These are phyloP conservation scores for Coriolopsis trogii DNA, from an alignment of 1,284 basidiomycete species.

Conservation along the genomic window DNA sequence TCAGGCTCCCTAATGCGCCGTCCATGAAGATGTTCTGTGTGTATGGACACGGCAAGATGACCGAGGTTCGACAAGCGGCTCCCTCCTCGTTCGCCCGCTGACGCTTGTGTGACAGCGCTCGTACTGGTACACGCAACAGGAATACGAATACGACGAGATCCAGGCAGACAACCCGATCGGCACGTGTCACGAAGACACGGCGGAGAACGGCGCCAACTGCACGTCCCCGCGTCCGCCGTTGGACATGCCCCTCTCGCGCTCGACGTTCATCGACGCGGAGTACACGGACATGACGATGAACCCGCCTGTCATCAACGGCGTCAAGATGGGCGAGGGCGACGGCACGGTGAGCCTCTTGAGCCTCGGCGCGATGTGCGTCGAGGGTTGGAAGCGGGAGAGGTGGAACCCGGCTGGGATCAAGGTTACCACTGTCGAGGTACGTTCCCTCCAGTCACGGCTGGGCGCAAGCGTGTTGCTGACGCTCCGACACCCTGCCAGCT, in stretches of 20 bases:
- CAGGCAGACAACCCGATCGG: constrained; percentile 48
- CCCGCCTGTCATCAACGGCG: constrained; percentile 82
- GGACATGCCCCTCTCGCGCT: constrained; percentile 61
- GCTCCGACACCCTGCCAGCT: constrained; percentile 52
- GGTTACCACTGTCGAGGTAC: constrained; percentile 85
- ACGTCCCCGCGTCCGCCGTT: constrained; percentile 49
- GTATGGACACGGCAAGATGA: constrained; percentile 96
- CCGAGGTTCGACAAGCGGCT: constrained; percentile 67
- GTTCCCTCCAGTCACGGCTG: constrained; percentile 16
- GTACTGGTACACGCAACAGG: constrained; percentile 60
- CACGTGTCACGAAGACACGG: constrained; percentile 39
- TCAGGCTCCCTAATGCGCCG: constrained; percentile 86
- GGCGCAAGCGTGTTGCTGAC: constrained; percentile 1
- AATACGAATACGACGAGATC: constrained; percentile 68
- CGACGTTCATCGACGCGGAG: constrained; percentile 84
- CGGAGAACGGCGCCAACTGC: constrained; percentile 35
- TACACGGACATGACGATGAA: constrained; percentile 66
- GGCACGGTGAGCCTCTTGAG: constrained; percentile 93
- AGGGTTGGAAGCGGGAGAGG: constrained; percentile 88
- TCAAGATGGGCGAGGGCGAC: constrained; percentile 93
- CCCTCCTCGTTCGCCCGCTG: neutral
- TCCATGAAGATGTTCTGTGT: constrained; percentile 94
- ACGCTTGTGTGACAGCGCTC: constrained; percentile 54
- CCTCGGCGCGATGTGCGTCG: constrained; percentile 93
- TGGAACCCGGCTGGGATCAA: constrained; percentile 96